Percentiles rank a stretch among this genome's conserved stretches.
These are phyloP conservation scores for Peronospora belbahrii DNA, from an alignment of 352 stramenopile genomes.

Conservation along the genomic window DNA sequence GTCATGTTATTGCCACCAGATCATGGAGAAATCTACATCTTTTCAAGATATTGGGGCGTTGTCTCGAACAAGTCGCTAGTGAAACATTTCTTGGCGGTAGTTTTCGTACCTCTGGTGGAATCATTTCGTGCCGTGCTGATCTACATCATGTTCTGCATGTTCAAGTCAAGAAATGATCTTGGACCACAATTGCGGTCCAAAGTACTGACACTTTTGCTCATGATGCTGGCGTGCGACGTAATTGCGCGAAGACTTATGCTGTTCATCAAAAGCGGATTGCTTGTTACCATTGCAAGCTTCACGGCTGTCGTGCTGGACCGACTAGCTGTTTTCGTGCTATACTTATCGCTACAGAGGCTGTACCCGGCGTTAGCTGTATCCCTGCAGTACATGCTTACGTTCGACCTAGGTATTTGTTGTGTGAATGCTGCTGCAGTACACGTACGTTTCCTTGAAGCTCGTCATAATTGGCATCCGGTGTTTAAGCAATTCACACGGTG, in stretches of 20 bases:
- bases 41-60: constrained; percentile 79
- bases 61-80: constrained; percentile 68
- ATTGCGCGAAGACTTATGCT: constrained; percentile 47
- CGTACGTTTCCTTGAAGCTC: constrained; percentile 48
- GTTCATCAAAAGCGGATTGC: constrained; percentile 65
- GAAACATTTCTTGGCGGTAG: constrained; percentile 53
- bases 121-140: constrained; percentile 55
- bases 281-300: constrained; percentile 65
- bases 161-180: constrained; percentile 13
- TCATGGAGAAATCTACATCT: constrained; percentile 56
- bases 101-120: constrained; percentile 60
- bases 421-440: constrained; percentile 49
- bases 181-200: constrained; percentile 31
- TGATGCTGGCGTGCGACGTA: constrained; percentile 56
- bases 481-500: constrained; percentile 54
- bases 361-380: constrained; percentile 36
- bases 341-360: constrained; percentile 43
- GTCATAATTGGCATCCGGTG: constrained; percentile 51
- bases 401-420: constrained; percentile 49
- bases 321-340: constrained; percentile 45
- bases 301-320: constrained; percentile 65
- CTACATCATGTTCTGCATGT: constrained; percentile 49
- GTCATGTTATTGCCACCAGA: constrained; percentile 10
- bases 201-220: constrained; percentile 30
- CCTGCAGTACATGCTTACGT: constrained; percentile 41